phyloP scores from a whole-genome alignment of 2,329 filamentous ascomycete species.

The Aspergillus costaricaensis region DNA sequence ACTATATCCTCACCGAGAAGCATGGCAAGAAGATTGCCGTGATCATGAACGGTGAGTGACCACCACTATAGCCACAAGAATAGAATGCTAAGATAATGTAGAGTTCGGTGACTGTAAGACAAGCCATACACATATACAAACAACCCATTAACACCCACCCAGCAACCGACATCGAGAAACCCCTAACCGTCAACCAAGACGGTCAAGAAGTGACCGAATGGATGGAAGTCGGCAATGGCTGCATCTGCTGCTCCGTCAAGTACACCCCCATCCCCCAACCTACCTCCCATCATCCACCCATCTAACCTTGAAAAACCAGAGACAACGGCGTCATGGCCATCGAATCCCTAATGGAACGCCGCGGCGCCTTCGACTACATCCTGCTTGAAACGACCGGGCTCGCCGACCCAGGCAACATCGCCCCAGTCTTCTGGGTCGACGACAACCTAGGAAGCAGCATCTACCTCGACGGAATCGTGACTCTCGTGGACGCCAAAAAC shows the following conservation, averaged over 20 bases:
- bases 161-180: constrained; percentile 95
- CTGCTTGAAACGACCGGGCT: constrained; percentile 93
- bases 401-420: constrained; percentile 92
- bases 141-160: constrained; percentile 1
- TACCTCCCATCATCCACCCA: not conserved
- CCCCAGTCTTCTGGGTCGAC: constrained; percentile 96
- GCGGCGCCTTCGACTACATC: constrained; percentile 95
- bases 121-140: not conserved
- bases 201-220: constrained; percentile 86
- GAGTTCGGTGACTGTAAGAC: constrained; percentile 78
- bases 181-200: constrained; percentile 83
- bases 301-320: constrained; percentile 46
- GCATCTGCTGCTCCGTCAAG: constrained; percentile 97
- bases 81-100: constrained; percentile 34
- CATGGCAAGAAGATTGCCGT: constrained; percentile 98
- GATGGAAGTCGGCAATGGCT: constrained; percentile 94
- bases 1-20: constrained; percentile 91
- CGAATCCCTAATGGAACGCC: constrained; percentile 91
- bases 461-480: constrained; percentile 95
- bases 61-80: not conserved
- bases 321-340: constrained; percentile 93
- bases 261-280: constrained; percentile 40
- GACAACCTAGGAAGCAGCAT: constrained; percentile 93
- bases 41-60: constrained; percentile 79
- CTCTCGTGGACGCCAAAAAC: constrained; percentile 92